These are phyloP conservation scores for Chenopodium album DNA, from an alignment of 148 eudicot genomes.

Conservation along the genomic window DNA sequence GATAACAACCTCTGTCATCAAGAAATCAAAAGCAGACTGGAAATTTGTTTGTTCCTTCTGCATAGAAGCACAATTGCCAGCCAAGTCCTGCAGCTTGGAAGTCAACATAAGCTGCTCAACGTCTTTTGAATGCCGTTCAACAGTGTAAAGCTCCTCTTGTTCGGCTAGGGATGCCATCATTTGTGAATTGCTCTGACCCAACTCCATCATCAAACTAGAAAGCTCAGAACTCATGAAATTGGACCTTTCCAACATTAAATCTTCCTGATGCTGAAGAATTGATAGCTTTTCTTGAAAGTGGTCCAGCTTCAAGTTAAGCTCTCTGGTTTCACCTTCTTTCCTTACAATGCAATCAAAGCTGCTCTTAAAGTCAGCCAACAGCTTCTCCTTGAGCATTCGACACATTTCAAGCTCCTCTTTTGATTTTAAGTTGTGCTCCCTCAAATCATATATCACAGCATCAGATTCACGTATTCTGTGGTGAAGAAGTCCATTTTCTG, in stretches of 20 bases:
- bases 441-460: constrained; percentile 48
- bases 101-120: constrained; percentile 56
- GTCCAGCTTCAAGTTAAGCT: constrained; percentile 49
- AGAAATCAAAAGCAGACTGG: constrained; percentile 38
- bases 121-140: constrained; percentile 63
- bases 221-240: constrained; percentile 61
- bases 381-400: constrained; percentile 49
- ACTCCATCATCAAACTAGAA: constrained; percentile 50
- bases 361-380: constrained; percentile 60
- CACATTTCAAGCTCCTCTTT: constrained; percentile 61
- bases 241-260: constrained; percentile 65
- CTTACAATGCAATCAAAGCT: constrained; percentile 53
- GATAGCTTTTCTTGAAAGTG: constrained; percentile 53
- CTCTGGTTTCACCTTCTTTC: constrained; percentile 57
- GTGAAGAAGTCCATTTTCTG: constrained; percentile 67
- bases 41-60: constrained; percentile 24
- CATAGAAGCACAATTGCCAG: constrained; percentile 35
- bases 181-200: constrained; percentile 45
- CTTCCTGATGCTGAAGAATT: constrained; percentile 68
- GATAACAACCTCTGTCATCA: constrained; percentile 45
- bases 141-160: constrained; percentile 45
- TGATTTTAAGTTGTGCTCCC: constrained; percentile 58
- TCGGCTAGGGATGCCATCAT: constrained; percentile 41
- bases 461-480: constrained; percentile 61
- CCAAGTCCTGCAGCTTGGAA: constrained; percentile 49